A percentile compares a stretch with the other conserved stretches of the same genome.
Conservation (phyloP, 2,329 filamentous ascomycete genomes). For the Aspergillus aculeatinus region DNA sequence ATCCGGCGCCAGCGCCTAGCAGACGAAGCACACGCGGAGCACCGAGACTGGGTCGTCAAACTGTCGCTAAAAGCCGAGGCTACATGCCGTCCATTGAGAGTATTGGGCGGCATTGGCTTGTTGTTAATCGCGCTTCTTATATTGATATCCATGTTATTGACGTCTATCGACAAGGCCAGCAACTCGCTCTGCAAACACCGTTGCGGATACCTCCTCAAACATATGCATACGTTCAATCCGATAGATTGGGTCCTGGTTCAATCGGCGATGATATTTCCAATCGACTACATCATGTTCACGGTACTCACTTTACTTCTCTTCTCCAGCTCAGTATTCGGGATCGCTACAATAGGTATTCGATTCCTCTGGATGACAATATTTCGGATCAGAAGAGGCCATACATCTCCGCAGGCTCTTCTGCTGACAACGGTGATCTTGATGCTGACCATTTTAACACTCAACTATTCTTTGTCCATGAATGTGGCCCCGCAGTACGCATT, state of each 20-base stretch:
- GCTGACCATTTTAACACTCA: conserved; percentile 83
- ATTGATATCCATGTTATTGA: conserved; percentile 92
- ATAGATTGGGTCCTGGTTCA: conserved; percentile 86
- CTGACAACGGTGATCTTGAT: conserved; percentile 89
- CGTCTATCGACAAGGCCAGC: conserved; percentile 90
- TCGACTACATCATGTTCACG: conserved; percentile 89
- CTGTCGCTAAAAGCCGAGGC: conserved; percentile 78
- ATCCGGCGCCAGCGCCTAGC: conserved; percentile 86
- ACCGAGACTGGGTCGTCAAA: conserved; percentile 70
- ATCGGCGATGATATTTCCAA: conserved; percentile 78
- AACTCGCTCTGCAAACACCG: conserved; percentile 88
- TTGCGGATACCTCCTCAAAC: conserved; percentile 88
- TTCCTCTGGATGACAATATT: conserved; percentile 96
- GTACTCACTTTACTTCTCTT: conserved; percentile 85
- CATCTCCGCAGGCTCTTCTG: conserved; percentile 85
- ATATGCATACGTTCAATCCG: conserved; percentile 91
- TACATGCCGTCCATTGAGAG: conserved; percentile 82
- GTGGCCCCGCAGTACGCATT: conserved; percentile 95
- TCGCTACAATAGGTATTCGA: conserved; percentile 84
- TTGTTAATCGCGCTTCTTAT: conserved; percentile 72
- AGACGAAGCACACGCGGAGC: conserved; percentile 65
- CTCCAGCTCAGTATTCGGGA: conserved; percentile 78
- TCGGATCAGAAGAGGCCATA: conserved; percentile 83
- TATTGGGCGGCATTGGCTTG: conserved; percentile 77
- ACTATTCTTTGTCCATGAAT: conserved; percentile 89